phyloP scores from a whole-genome alignment of 768 basidiomycete species.

The Termitomyces sp. region DNA sequence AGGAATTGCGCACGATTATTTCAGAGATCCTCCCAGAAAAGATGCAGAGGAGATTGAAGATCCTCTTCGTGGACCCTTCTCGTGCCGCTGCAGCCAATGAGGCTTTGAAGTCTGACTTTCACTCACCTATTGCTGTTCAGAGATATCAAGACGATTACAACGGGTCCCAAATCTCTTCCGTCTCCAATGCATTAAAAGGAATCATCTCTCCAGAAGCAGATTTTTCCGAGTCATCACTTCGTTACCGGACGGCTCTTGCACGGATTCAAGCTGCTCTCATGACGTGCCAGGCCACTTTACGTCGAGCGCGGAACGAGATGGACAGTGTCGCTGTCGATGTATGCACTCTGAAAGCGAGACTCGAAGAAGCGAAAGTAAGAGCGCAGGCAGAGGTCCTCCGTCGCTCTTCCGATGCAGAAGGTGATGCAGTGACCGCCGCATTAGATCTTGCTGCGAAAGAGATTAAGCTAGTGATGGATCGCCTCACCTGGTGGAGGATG shows the following conservation, averaged over 20 bases:
- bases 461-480: slow-evolving; percentile 36
- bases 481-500: slow-evolving; percentile 45
- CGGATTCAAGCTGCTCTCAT: slow-evolving; percentile 38
- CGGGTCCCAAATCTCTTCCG: slow-evolving; percentile 52
- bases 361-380: slow-evolving; percentile 36
- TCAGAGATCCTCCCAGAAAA: slow-evolving; percentile 11
- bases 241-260: slow-evolving; percentile 31
- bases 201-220: slow-evolving; percentile 15
- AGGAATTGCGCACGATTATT: slow-evolving; percentile 3
- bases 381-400: slow-evolving; percentile 37
- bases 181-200: slow-evolving; percentile 37
- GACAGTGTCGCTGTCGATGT: slow-evolving; percentile 31
- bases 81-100: slow-evolving; percentile 55
- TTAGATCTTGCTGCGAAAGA: slow-evolving; percentile 32
- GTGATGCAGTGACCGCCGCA: slow-evolving; percentile 32
- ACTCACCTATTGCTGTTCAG: slow-evolving; percentile 50
- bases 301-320: slow-evolving; percentile 26
- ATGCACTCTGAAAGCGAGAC: slow-evolving; percentile 30
- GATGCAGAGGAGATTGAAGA: slow-evolving; percentile 20
- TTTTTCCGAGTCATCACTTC: slow-evolving; percentile 21
- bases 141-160: slow-evolving; percentile 61
- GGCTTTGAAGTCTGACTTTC: slow-evolving; percentile 41
- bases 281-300: slow-evolving; percentile 30
- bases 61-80: slow-evolving; percentile 53
- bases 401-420: slow-evolving; percentile 10